These are phyloP conservation scores for Cryptococcus sp. DNA, from an alignment of 1,284 basidiomycete genomes.

Conservation along the genomic window DNA sequence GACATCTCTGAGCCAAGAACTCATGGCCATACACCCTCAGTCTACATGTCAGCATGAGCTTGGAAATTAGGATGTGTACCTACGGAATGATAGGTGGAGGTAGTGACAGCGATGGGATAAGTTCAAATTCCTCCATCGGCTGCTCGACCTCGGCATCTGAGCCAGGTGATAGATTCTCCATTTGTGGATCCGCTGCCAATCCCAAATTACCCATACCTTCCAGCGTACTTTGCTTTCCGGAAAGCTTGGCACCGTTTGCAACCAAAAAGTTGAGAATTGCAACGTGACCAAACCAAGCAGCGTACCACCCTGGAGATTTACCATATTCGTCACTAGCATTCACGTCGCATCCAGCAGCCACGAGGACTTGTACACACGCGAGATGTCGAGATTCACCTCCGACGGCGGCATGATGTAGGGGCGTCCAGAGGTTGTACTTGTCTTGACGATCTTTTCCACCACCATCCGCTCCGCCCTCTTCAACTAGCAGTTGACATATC, in stretches of 20 bases:
- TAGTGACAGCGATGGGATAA: conserved; percentile 87
- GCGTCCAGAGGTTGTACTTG: conserved; percentile 98
- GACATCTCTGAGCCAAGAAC: conserved; percentile 73
- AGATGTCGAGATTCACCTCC: conserved; percentile 62
- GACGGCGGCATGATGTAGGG: conserved; percentile 90
- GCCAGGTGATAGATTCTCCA: conserved; percentile 45
- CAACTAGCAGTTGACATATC: conserved; percentile 76
- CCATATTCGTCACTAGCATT: conserved; percentile 78
- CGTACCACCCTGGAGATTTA: conserved; percentile 85
- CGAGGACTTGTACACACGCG: conserved; percentile 69
- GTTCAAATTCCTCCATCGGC: conserved; percentile 57
- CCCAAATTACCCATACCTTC: conserved; percentile 43
- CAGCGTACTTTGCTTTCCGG: conserved; percentile 27
- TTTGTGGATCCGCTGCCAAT: conserved; percentile 43
- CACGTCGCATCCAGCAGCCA: conserved; percentile 73
- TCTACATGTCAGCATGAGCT: conserved; percentile 12
- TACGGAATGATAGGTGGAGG: conserved; percentile 96
- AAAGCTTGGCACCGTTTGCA: conserved; percentile 50
- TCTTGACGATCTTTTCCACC: conserved; percentile 81
- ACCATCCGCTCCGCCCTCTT: conserved; percentile 49
- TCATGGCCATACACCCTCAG: conserved; percentile 48
- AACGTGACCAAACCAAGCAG: conserved; percentile 95
- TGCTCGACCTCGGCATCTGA: conserved; percentile 62
- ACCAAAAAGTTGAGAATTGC: conserved; percentile 71
- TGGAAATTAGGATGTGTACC: conserved; percentile 13